Evolutionary conservation across 768 basidiomycete species (phyloP).

Genomic region (Amanita exitialis): DNA sequence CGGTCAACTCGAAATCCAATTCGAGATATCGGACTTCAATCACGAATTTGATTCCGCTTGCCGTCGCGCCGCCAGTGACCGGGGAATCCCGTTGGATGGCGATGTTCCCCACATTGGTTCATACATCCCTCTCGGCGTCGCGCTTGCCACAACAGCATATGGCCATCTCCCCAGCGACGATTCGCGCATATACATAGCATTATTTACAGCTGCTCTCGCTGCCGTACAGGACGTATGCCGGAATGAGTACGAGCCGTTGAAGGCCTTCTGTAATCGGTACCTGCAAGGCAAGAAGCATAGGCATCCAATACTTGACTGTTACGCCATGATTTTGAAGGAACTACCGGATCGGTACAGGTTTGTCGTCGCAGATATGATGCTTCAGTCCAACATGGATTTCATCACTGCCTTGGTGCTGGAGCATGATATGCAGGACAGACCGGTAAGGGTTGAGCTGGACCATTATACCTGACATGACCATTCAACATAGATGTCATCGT

Average conservation of each 20-base stretch:
- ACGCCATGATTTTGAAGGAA: constrained; percentile 22
- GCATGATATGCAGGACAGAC: constrained; percentile 1
- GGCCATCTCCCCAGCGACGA: constrained; percentile 19
- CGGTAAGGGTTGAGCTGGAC: neutral
- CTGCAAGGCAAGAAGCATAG: constrained; percentile 16
- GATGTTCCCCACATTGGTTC: constrained; percentile 12
- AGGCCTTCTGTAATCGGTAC: constrained; percentile 24
- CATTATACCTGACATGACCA: neutral
- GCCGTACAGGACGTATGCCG: constrained; percentile 25
- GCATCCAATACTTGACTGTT: constrained; percentile 19
- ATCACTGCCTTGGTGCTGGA: constrained; percentile 18
- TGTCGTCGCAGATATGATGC: constrained; percentile 23
- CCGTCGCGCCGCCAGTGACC: constrained; percentile 11
- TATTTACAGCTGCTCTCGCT: constrained; percentile 28
- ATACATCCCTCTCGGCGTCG: constrained; percentile 21
- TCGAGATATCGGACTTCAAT: neutral
- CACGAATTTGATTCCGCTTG: constrained; percentile 12
- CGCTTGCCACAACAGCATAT: constrained; percentile 18
- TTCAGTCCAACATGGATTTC: constrained; percentile 23
- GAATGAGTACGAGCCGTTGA: constrained; percentile 15
- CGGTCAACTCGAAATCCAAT: neutral
- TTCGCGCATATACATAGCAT: constrained; percentile 23
- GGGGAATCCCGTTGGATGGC: constrained; percentile 17
- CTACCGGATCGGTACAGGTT: constrained; percentile 17
- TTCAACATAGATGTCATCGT: neutral